Conservation (phyloP, 352 stramenopile genomes). For the Thalassiosira ordinaria region DNA sequence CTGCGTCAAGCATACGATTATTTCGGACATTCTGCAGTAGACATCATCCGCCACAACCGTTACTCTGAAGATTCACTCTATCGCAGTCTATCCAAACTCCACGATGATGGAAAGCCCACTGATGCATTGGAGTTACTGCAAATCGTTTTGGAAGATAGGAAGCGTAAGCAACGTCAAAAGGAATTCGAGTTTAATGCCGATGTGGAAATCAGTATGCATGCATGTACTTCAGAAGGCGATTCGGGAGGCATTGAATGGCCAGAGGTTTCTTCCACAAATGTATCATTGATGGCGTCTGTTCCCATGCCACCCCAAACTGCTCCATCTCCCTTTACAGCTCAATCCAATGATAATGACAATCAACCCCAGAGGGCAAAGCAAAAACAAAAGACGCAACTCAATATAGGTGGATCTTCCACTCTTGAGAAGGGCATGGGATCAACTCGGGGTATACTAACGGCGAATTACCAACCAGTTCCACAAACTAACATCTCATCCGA, state of each 20-base stretch:
- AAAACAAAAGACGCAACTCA: slow-evolving; percentile 38
- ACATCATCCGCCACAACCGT: slow-evolving; percentile 30
- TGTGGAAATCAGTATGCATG: slow-evolving; percentile 36
- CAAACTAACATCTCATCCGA: slow-evolving; percentile 44
- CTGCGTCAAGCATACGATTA: slow-evolving; percentile 67
- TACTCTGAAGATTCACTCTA: slow-evolving; percentile 45
- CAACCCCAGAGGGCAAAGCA: neutral
- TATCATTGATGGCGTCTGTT: slow-evolving; percentile 33
- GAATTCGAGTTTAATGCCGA: slow-evolving; percentile 37
- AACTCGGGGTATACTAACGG: slow-evolving; percentile 14
- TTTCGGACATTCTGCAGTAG: slow-evolving; percentile 41
- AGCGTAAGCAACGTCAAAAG: slow-evolving; percentile 8
- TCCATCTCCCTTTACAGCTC: slow-evolving; percentile 12
- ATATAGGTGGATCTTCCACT: slow-evolving; percentile 36
- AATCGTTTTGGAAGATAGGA: slow-evolving; percentile 29
- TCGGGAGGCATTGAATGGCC: slow-evolving; percentile 3
- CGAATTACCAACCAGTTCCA: slow-evolving; percentile 27
- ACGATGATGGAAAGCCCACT: slow-evolving; percentile 30
- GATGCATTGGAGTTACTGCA: slow-evolving; percentile 41
- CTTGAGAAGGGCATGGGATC: slow-evolving; percentile 40
- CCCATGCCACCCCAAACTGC: slow-evolving; percentile 16
- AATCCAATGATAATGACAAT: neutral
- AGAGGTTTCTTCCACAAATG: slow-evolving; percentile 39
- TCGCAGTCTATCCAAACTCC: slow-evolving; percentile 30
- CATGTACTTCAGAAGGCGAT: neutral